Base-by-base conservation (phyloP, 768 basidiomycete genomes). In the Boletus vinaceobasis region DNA sequence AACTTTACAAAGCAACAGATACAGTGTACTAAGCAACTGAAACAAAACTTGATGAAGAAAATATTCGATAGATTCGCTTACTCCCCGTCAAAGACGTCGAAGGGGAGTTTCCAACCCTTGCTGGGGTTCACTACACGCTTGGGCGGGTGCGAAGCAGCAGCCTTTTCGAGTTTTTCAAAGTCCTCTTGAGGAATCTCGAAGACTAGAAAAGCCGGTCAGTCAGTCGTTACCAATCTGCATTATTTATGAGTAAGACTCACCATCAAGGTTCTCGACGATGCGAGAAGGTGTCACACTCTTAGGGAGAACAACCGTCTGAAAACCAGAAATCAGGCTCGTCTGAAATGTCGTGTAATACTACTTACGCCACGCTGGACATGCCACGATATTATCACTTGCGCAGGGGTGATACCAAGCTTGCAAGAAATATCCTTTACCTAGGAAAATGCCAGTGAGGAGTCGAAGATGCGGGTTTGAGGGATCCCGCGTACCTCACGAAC, bases 301-400 rank as follows among this genome's bases (percentile, higher is more conserved):
- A 2, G 90, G 87, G 11, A 92, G 75, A 7, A 86, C 86, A 52
- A 86, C 74, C 44, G 84, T 83, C 86, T 87, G 60, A 37, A 47
- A 31, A 31, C 14, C 21, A 13, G 2, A 14, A 11, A 13, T 64
- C 27, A 61, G 27, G 11, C 14, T 33, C 15, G 6, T 26, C 36
- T 3, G 14, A 10, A 44, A 33, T 0, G 11, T n/a, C 29, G 1
- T 26, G 5, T 3, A 10, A 35, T 11, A 32, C 4, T 29, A 75
- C 83, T 42, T 65, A 87, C 85, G 10, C 89, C 87, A 21, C 87
- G 82, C 69, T 88, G 87, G 46, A 88, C 77, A 62, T 85, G 83
- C 88, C 89, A 90, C 1, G 83, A 85, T 62, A 89, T 82, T 48
- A 88, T 74, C 27, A 84, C 85, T 63, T 88, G 86, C 4, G 88